A percentile compares a stretch with the other conserved stretches of the same genome.
These are phyloP conservation scores for Dipodascus geniculatus DNA, from an alignment of 805 yeast species.

Conservation along the genomic window DNA sequence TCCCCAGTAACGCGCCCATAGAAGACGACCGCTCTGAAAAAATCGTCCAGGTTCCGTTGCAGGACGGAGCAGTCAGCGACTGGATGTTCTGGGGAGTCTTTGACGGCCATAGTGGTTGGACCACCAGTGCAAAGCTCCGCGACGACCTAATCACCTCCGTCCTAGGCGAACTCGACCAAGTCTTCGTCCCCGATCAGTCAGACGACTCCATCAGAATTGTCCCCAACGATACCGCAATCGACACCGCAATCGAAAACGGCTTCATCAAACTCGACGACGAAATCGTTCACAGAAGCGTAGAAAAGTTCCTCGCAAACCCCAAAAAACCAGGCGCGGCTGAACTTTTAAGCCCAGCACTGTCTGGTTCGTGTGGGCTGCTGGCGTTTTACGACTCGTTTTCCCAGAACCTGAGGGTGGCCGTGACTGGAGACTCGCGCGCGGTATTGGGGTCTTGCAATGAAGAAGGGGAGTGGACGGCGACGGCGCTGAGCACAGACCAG, in stretches of 20 bases:
- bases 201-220: slow-evolving; percentile 33
- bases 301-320: slow-evolving; percentile 55
- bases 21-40: slow-evolving; percentile 90
- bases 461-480: slow-evolving; percentile 75
- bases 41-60: slow-evolving; percentile 47
- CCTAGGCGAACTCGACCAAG: slow-evolving; percentile 58
- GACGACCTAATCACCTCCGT: slow-evolving; percentile 69
- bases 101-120: slow-evolving; percentile 97
- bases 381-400: slow-evolving; percentile 76
- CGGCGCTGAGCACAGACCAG: slow-evolving; percentile 79
- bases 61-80: slow-evolving; percentile 37
- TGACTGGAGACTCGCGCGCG: slow-evolving; percentile 93
- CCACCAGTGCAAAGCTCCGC: slow-evolving; percentile 75
- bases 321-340: slow-evolving; percentile 53
- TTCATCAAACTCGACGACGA: slow-evolving; percentile 78
- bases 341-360: slow-evolving; percentile 78
- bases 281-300: slow-evolving; percentile 65
- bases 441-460: slow-evolving; percentile 51
- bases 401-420: slow-evolving; percentile 71
- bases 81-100: slow-evolving; percentile 93
- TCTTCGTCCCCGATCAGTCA: slow-evolving; percentile 39
- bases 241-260: slow-evolving; percentile 69
- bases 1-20: slow-evolving; percentile 85
- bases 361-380: slow-evolving; percentile 89
- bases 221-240: slow-evolving; percentile 62